Evolutionary conservation across 2,329 filamentous ascomycete genomes (phyloP), one percentile per base, ranked within the genome.

Genomic region (Xylariaceae sp.): DNA sequence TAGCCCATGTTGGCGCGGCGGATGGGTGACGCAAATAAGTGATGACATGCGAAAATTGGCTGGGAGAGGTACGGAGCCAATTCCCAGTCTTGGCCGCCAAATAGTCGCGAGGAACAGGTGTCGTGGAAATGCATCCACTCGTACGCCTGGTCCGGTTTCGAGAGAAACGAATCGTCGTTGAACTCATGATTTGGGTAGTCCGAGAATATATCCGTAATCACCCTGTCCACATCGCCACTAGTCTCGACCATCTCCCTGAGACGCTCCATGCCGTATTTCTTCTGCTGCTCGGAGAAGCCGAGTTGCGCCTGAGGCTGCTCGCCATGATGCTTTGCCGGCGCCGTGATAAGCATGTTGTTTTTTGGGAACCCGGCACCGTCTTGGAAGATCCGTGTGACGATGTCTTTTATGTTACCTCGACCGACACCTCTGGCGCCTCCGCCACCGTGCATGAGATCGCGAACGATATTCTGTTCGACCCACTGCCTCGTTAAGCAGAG

Each of bases 81-180:
- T 73, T 99, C 95, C 90, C 95, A 99, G 53, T 96, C 93, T 71
- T 97, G 93, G 56, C 84, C 87, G n/a, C 85, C 78, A 70, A 88
- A 96, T 1, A 98, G 82, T 40, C 88, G 86, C 0, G 88, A 87
- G 20, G 91, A 91, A 60, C 96, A 87, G 0, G 80, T 79, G 67
- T 98, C 95, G 73, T 97, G 90, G 74, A 99, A 98, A 72, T 96
- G 81, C 52, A 99, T 83, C 95, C 95, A 99, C 68, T 97, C 93
- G 72, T 96, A 96, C 0, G 91, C 91, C 71, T 60, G 54, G 26
- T 70, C 62, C 2, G 96, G 96, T 70, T 99, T 99, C 32, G 88
- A 90, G 29, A 99, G 85, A 64, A 91, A 89, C 0, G 88, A 89
- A 73, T 99, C 95, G 71, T 99, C 95, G 75, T 97, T 96, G 74